Conservation (phyloP, 2,329 filamentous ascomycete genomes). For the Pseudofabraea citricarpa region DNA sequence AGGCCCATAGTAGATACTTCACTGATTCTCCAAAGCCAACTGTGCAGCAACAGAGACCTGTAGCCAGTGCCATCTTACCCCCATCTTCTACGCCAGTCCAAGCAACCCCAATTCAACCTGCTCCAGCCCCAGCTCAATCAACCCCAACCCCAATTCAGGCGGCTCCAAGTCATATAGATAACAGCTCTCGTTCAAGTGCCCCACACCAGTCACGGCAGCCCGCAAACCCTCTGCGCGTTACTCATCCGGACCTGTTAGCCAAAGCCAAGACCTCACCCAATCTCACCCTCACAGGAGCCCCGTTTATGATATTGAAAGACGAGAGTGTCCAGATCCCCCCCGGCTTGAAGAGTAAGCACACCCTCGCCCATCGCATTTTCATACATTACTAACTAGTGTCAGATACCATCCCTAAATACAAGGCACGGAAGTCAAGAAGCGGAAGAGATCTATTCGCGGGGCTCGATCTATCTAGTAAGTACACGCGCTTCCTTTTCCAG, state of each 20-base stretch:
- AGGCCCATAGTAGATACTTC: neutral
- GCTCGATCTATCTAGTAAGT: conserved; percentile 24
- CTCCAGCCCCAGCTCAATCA: no score
- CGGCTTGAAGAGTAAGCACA: conserved; percentile 24
- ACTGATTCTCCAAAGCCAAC: neutral
- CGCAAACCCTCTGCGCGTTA: conserved; percentile 3
- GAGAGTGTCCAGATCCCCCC: conserved; percentile 18
- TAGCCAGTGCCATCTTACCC: no score
- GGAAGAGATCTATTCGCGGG: conserved; percentile 25
- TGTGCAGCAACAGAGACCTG: neutral
- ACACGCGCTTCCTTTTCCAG: neutral
- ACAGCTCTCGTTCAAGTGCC: neutral
- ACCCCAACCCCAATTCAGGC: neutral
- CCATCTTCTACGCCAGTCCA: no score
- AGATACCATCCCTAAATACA: conserved; percentile 27
- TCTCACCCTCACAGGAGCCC: conserved; percentile 20
- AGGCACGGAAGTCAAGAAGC: conserved; percentile 24
- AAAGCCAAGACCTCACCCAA: conserved; percentile 14
- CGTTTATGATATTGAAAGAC: conserved; percentile 22
- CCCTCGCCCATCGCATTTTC: no score
- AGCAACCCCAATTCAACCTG: no score
- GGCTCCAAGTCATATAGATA: neutral
- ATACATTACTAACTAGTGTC: no score
- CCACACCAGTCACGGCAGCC: neutral
- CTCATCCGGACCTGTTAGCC: conserved; percentile 18